Base-by-base conservation (phyloP, 31 red algal genomes). In the Odonthalia washingtoniensis region DNA sequence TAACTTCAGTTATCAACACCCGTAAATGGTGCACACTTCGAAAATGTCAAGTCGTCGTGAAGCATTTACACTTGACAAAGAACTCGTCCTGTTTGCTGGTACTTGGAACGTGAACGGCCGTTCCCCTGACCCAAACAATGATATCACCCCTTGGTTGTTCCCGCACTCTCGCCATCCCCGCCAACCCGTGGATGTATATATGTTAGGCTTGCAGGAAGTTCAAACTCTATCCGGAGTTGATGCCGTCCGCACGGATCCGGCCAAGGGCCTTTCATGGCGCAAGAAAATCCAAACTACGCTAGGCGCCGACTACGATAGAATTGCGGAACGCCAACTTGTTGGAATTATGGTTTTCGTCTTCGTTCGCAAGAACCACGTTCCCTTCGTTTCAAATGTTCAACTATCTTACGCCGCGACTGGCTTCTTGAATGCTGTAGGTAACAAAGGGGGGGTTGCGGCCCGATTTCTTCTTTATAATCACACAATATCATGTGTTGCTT, bases 41-140 rank as follows among this genome's bases (percentile, higher is more conserved):
- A 87, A 91, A 30, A 82, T 93, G 69, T 77, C 53, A 26, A 41
- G 80, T 44, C 57, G 82, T 17, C 75, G 86, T 37, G 46, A 84
- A 24, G 86, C 83, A 17, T 97, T 85, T 45, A 93, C 91, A 3
- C 63, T 66, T 31, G 37, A 72, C 14, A 91, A 90, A 33, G 40
- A 81, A 26, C 89, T 98, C 67, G 72, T 46, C n/a, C 53, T 99
- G 30, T 99, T 96, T 77, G 85, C 86, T 30, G 92, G 92, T 74
- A 99, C 97, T 26, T 99, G 95, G 92, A 99, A 99, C 74, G 97
- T 99, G 31, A 96, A 96, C 53, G 97, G 91, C 33, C 69, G 85
- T 31, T 53, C 78, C 26, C 91, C 92, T 9, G 83, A 87, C 30
- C 70, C 61, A 30, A 39, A 44, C 63, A 26, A 70, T 0, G 77